A percentile compares a stretch with the other conserved stretches of the same genome.
Evolutionary conservation across 305 asterid genomes (phyloP).

Genomic region (Solanum chacoense): DNA sequence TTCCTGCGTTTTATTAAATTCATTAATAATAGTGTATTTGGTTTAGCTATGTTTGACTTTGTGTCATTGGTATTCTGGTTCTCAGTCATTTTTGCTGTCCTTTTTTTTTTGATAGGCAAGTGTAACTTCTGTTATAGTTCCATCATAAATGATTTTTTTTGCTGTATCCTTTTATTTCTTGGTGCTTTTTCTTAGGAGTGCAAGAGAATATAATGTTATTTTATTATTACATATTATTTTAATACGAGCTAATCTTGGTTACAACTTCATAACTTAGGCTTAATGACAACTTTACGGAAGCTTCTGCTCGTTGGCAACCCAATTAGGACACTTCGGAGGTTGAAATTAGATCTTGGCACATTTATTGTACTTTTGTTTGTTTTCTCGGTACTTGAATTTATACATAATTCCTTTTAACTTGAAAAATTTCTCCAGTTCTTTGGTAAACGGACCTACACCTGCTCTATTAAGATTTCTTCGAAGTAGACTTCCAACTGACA

Average conservation of each 20-base stretch:
- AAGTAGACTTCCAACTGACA: conserved; percentile 82
- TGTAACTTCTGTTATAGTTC: background rate
- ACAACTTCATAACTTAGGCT: conserved; percentile 36
- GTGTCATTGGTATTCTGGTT: background rate
- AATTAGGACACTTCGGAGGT: conserved; percentile 93
- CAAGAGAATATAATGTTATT: background rate
- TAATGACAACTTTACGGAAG: conserved; percentile 88
- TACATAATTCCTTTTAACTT: background rate
- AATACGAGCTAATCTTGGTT: conserved; percentile 17
- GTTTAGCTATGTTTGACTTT: background rate
- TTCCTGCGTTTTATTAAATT: background rate
- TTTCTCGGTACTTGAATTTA: background rate
- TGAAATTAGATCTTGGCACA: conserved; percentile 10
- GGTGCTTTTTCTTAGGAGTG: background rate
- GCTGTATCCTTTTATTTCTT: background rate
- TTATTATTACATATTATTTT: background rate
- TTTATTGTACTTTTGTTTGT: background rate
- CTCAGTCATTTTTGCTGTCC: background rate
- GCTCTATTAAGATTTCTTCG: conserved; percentile 72
- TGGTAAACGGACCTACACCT: conserved; percentile 85
- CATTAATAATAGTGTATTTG: background rate
- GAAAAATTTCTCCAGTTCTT: conserved; percentile 44
- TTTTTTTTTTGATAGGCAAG: background rate
- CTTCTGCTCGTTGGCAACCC: conserved; percentile 91
- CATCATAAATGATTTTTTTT: background rate